Percentiles rank a stretch among this genome's conserved stretches.
These are phyloP conservation scores for Strigomonas culicis DNA, from an alignment of 208 protist genomes.

Conservation along the genomic window DNA sequence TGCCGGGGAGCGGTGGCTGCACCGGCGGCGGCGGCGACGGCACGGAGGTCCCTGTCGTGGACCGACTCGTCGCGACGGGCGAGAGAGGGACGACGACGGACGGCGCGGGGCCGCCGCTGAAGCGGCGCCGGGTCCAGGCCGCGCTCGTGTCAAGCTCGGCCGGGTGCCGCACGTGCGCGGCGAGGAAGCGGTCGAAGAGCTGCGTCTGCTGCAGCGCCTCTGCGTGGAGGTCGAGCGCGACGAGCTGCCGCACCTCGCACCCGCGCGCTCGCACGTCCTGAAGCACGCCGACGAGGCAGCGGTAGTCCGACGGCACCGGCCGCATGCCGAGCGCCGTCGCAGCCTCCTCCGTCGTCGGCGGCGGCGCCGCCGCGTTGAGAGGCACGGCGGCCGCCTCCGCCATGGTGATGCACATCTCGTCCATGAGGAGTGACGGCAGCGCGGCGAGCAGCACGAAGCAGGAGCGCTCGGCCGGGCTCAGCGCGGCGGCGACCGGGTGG, in stretches of 20 bases:
- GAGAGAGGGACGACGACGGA: conserved; percentile 18
- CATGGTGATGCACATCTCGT: conserved; percentile 77
- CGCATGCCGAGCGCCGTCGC: conserved; percentile 16
- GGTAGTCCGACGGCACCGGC: conserved; percentile 47
- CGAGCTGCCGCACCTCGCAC: conserved; percentile 39
- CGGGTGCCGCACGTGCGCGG: conserved; percentile 44
- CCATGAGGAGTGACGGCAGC: conserved; percentile 61
- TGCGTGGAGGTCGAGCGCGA: conserved; percentile 31
- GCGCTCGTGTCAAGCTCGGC: conserved; percentile 11
- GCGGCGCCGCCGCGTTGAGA: neutral
- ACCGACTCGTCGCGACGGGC: neutral
- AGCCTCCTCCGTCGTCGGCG: neutral
- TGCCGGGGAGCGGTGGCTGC: neutral
- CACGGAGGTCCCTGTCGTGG: neutral
- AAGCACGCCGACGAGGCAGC: conserved; percentile 26
- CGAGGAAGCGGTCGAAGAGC: conserved; percentile 49
- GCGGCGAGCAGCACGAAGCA: conserved; percentile 58
- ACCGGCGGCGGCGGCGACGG: neutral
- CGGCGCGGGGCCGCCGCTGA: neutral
- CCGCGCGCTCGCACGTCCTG: conserved; percentile 30
- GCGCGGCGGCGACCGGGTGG: conserved; percentile 20
- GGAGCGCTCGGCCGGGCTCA: conserved; percentile 54
- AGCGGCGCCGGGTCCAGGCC: neutral
- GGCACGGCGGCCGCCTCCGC: conserved; percentile 40
- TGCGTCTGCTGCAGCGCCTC: conserved; percentile 31